Percentiles rank a stretch among this genome's conserved stretches.
phyloP scores from a whole-genome alignment of 2,329 filamentous ascomycete species.

The Hypoxylon sp. region DNA sequence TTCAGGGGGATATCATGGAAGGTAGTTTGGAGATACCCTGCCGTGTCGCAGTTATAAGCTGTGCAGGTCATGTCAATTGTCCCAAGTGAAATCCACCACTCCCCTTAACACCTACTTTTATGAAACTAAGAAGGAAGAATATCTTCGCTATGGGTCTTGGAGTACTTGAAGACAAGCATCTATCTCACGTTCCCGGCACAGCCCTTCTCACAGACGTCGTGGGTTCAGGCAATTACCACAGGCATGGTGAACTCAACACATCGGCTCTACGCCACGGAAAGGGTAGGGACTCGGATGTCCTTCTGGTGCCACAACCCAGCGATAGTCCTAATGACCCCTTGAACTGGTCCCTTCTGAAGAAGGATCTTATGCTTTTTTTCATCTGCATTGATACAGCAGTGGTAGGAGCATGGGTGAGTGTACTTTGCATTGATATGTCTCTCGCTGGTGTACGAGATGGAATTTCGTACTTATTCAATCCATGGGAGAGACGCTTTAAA shows the following conservation, averaged over 20 bases:
- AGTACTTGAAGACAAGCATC: slow-evolving; percentile 51
- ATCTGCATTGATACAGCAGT: slow-evolving; percentile 57
- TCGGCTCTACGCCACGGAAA: slow-evolving; percentile 43
- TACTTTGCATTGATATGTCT: neutral
- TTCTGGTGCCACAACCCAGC: slow-evolving; percentile 63
- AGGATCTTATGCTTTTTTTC: slow-evolving; percentile 58
- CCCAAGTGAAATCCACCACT: neutral
- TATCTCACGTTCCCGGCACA: slow-evolving; percentile 53
- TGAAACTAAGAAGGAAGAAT: neutral
- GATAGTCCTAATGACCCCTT: slow-evolving; percentile 58
- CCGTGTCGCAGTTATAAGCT: slow-evolving; percentile 29
- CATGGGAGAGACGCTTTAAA: neutral
- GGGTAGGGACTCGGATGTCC: slow-evolving; percentile 56
- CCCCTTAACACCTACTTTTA: neutral
- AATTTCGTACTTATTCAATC: neutral
- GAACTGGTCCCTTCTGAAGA: slow-evolving; percentile 61
- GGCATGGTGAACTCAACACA: slow-evolving; percentile 46
- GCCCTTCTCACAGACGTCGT: slow-evolving; percentile 49
- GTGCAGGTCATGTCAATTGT: slow-evolving; percentile 10
- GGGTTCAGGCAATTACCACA: slow-evolving; percentile 53
- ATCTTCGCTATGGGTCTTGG: slow-evolving; percentile 51
- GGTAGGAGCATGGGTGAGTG: slow-evolving; percentile 51
- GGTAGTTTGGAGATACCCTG: slow-evolving; percentile 24
- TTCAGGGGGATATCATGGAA: slow-evolving; percentile 6
- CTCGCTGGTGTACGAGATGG: neutral